Base-by-base conservation (phyloP, 352 stramenopile species). In the Phytophthora citrophthora region DNA sequence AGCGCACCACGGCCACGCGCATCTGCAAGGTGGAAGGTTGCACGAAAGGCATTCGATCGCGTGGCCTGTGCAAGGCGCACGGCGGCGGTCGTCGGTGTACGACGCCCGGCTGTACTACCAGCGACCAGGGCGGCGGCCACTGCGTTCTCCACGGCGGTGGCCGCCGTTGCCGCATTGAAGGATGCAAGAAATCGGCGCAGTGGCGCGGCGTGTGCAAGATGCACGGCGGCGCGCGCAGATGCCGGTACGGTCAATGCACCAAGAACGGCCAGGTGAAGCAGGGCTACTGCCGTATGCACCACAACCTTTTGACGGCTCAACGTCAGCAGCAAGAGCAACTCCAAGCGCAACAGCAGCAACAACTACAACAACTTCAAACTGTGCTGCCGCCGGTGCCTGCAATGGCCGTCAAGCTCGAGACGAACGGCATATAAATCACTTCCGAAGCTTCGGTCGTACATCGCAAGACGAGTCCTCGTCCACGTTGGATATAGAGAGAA, bases 221-320 rank as follows among this genome's bases (percentile, higher is more conserved):
- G 63, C 88, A 96, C 64, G 88, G 88, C 27, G 88, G 88, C 3
- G 86, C 85, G 1, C 80, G 86, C n/a, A 80, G 83, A 8, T 96
- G 88, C 45, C 77, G 81, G 24, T 87, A 89, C 53, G 70, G 73
- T 15, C 83, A 90, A 32, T 96, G 88, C 71, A 85, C 81, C 50
- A 93, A 93, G 71, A 94, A 92, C 59, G 81, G 83, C 18, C 86
- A 94, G 48, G 80, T 90, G 29, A 91, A 91, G 67, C 78, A 87
- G 39, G 86, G 86, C 31, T 91, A 91, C 56, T 94, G 86, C 69
- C 85, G 85, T 20, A 77, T 86, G 57, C 86, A 94, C 73, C 80
- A 92, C 61, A 87, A 85, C 50, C 47, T 81, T 36, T 61, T 85
- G 12, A 77, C 71, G 48, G 61, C 69, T 12, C 76, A 86, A 59